phyloP scores from a whole-genome alignment of 331 rosid genomes.

The Quercus lobata region DNA sequence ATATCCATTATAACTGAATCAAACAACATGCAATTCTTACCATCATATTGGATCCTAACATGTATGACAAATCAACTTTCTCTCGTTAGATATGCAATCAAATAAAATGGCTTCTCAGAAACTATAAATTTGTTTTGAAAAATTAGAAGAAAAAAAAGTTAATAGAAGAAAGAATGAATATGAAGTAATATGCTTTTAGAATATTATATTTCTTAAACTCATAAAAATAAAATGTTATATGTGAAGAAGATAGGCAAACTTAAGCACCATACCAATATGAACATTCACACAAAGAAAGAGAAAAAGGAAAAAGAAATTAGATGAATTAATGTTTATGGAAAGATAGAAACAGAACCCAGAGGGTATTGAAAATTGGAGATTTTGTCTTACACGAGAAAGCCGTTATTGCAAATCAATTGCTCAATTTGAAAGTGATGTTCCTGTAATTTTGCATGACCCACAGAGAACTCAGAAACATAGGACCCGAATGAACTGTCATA shows the following conservation, averaged over 20 bases:
- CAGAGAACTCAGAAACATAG: constrained; percentile 4
- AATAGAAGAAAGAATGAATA: background rate
- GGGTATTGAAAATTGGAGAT: background rate
- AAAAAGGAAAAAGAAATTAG: background rate
- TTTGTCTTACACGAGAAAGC: constrained; percentile 5
- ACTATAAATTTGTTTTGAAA: background rate
- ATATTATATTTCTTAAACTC: background rate
- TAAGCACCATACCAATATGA: constrained; percentile 2
- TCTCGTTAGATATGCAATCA: background rate
- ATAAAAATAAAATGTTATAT: background rate
- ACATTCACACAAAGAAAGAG: constrained; percentile 1
- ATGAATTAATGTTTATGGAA: background rate
- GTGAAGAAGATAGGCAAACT: too few relatives aligned
- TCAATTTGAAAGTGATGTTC: background rate
- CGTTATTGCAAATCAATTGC: constrained; percentile 12
- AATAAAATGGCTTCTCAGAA: background rate
- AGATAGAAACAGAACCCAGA: background rate
- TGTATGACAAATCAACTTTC: background rate
- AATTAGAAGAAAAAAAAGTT: background rate
- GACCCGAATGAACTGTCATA: constrained; percentile 1
- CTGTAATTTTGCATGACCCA: background rate
- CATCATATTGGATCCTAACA: background rate
- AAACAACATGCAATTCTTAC: too few relatives aligned
- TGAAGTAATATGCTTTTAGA: background rate
- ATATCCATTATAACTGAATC: background rate